Evolutionary conservation across 139 green algal species (phyloP), one percentile per base, ranked within the genome.

Genomic region (Diplosphaera chodatii): DNA sequence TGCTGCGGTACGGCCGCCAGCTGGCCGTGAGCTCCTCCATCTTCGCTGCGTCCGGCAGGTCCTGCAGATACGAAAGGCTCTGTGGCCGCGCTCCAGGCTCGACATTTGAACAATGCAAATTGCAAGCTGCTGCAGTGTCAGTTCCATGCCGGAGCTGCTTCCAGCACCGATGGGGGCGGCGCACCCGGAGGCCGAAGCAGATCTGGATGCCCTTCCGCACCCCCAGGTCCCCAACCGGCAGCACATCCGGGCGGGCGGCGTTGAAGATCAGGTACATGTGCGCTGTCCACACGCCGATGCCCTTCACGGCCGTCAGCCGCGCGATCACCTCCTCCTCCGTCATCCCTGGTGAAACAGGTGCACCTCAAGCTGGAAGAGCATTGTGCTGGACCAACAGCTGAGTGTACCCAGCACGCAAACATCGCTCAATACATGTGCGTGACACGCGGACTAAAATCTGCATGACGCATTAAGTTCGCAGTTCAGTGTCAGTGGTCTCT

Each of bases 181-280:
- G 2, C 8, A 72, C 80, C 74, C 78, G 77, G 13, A 87, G 66
- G 1, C 68, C 63, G 62, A 83, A 84, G 1, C 83, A 48, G 27
- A 30, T 21, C 32, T 77, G 41, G 55, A 88, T 78, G 28, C 84
- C 86, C 40, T 84, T 82, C 2, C 82, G 64, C 25, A 91, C 82
- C 0, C 77, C 86, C 48, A 91, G 71, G 71, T 91, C 86, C 1
- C 85, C 80, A 8, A 85, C 68, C 3, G 86, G 86, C 56, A 91
- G 76, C 28, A 88, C 64, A 66, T 91, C 80, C 3, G 82, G 77
- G 55, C 71, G 67, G 29, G 84, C 84, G 34, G 82, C 71, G 28
- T 82, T 74, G 68, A 89, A 89, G 70, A 89, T 86, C 32, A 37
- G 33, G 34, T 83, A 81, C 74, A 85, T 83, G 66, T 85, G 37